Conservation (phyloP, 1,284 basidiomycete genomes). For the Xerocomus minutiporus region DNA sequence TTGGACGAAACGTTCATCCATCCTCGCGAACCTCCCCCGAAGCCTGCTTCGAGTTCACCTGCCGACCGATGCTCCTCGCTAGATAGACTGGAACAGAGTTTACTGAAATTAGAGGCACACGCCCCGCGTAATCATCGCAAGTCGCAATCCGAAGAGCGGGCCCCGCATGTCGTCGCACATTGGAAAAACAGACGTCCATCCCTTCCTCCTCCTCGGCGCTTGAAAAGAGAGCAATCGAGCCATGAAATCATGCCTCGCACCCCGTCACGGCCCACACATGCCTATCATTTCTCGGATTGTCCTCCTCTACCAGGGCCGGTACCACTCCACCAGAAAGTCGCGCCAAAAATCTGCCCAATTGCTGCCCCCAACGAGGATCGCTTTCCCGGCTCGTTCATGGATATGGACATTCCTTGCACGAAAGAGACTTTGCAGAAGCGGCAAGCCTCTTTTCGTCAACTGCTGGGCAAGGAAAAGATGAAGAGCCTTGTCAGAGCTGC, state of each 20-base stretch:
- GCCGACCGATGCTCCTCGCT: constrained; percentile 28
- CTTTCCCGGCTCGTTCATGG: constrained; percentile 30
- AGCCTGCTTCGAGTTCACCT: constrained; percentile 9
- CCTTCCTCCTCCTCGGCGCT: constrained; percentile 15
- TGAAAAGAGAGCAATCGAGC: constrained; percentile 16
- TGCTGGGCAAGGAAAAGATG: constrained; percentile 15
- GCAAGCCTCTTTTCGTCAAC: constrained; percentile 12
- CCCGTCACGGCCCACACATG: constrained; percentile 1
- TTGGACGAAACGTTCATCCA: constrained; percentile 13
- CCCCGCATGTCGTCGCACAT: not conserved
- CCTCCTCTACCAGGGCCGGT: constrained; percentile 5
- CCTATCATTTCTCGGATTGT: constrained; percentile 4
- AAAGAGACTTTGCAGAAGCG: constrained; percentile 9
- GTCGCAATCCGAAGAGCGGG: constrained; percentile 24
- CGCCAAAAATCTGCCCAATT: not conserved
- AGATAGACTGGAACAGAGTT: constrained; percentile 29
- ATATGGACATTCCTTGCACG: constrained; percentile 27
- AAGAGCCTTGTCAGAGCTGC: constrained; percentile 21
- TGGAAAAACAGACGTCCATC: constrained; percentile 19
- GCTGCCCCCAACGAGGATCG: constrained; percentile 3
- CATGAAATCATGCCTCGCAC: not conserved
- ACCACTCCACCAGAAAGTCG: not conserved
- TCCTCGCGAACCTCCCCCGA: constrained; percentile 22
- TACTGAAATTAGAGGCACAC: constrained; percentile 28
- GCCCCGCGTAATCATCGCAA: constrained; percentile 26